Conservation (phyloP, 1,284 basidiomycete species). For the Fomitopsis pinicola region DNA sequence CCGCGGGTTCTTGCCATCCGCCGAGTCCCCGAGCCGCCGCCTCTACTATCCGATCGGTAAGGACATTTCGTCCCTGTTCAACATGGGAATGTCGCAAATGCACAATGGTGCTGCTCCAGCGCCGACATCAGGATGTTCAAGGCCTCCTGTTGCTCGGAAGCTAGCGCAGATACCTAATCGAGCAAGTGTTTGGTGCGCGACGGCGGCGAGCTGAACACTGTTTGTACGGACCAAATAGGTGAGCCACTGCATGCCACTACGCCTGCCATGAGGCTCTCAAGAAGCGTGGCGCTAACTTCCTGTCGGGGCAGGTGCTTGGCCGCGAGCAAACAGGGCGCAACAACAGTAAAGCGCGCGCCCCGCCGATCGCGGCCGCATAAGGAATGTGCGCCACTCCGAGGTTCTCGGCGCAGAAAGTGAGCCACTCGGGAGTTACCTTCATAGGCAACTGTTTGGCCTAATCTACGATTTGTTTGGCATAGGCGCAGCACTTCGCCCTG, state of each 20-base stretch:
- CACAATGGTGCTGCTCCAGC: no score
- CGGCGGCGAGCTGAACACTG: neutral
- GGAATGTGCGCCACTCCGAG: neutral
- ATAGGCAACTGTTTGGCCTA: neutral
- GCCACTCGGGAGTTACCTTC: neutral
- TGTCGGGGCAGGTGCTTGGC: neutral
- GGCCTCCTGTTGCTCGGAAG: no score
- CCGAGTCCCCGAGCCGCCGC: no score
- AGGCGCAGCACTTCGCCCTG: neutral
- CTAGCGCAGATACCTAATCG: neutral
- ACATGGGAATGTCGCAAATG: no score
- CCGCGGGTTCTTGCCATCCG: no score
- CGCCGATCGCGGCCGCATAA: neutral
- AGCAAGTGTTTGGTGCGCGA: neutral
- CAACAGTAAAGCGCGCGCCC: neutral
- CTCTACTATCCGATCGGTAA: no score
- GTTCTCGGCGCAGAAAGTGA: neutral
- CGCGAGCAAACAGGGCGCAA: neutral
- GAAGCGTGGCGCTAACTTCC: neutral
- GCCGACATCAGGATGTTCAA: no score
- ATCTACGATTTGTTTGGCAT: neutral
- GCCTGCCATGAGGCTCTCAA: neutral
- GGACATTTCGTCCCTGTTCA: no score
- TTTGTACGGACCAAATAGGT: neutral
- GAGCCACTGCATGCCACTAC: neutral